These are phyloP conservation scores for barrel medic (Medicago truncatula) DNA, from an alignment of 306 rosid species.

Conservation along the genomic window MtrunA17r5.0-ANR NC_053043.1:46915501-46916000, in stretches of 20 bases:
- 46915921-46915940: not conserved
- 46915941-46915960: not conserved
- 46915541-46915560: slow-evolving; percentile 73
- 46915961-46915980: not conserved
- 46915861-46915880: slow-evolving; percentile 85
- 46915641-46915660: slow-evolving; percentile 74
- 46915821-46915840: slow-evolving; percentile 57
- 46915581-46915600: slow-evolving; percentile 64
- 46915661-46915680: slow-evolving; percentile 58
- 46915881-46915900: slow-evolving; percentile 25
- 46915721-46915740: slow-evolving; percentile 54
- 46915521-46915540: slow-evolving; percentile 69
- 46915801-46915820: slow-evolving; percentile 64
- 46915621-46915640: slow-evolving; percentile 83
- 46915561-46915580: slow-evolving; percentile 81
- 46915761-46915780: slow-evolving; percentile 52
- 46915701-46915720: slow-evolving; percentile 59
- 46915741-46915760: slow-evolving; percentile 76
- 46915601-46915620: slow-evolving; percentile 58
- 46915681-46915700: slow-evolving; percentile 55
- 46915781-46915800: slow-evolving; percentile 67
- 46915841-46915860: slow-evolving; percentile 83
- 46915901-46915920: no score
- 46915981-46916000: not conserved
- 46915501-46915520: slow-evolving; percentile 75